Evolutionary conservation across 2,329 filamentous ascomycete species (phyloP).

Genomic region (Cladosporium austrohemisphaericum): DNA sequence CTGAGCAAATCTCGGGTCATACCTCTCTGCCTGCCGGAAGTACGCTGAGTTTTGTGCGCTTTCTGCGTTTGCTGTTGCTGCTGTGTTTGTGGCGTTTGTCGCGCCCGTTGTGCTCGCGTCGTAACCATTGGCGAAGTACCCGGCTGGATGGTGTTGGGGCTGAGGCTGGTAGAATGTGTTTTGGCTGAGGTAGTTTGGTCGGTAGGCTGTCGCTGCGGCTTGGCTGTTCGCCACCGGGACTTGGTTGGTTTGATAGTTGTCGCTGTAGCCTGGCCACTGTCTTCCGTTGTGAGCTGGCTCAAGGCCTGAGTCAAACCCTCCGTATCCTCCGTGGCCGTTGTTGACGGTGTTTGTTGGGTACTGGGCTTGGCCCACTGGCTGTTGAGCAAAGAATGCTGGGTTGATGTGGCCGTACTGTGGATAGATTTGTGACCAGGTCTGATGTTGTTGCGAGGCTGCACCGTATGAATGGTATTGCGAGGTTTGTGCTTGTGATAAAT

Average conservation of each 20-base stretch:
- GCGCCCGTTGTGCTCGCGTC: too few species aligned
- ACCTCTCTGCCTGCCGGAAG: background rate
- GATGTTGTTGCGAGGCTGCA: background rate
- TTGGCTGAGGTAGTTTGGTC: background rate
- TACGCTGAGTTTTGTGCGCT: background rate
- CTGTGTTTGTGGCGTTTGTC: too few species aligned
- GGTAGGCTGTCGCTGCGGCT: background rate
- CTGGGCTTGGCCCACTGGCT: slow-evolving; percentile 1
- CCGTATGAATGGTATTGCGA: background rate
- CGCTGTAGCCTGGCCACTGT: background rate
- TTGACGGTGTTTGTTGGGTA: background rate
- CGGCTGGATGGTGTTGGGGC: background rate
- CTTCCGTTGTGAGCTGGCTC: slow-evolving; percentile 1
- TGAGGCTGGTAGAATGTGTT: background rate
- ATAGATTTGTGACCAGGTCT: background rate
- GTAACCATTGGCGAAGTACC: background rate
- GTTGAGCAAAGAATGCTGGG: slow-evolving; percentile 7
- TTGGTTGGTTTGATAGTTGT: slow-evolving; percentile 5
- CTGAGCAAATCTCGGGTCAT: slow-evolving; percentile 1
- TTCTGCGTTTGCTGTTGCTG: background rate
- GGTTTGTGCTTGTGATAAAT: background rate
- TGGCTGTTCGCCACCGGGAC: slow-evolving; percentile 10
- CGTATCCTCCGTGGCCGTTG: slow-evolving; percentile 1
- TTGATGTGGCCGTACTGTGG: slow-evolving; percentile 12
- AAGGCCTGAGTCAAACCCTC: slow-evolving; percentile 4